These are phyloP conservation scores for Kodamaea restingae DNA, from an alignment of 805 yeast genomes.

Conservation along the genomic window DNA sequence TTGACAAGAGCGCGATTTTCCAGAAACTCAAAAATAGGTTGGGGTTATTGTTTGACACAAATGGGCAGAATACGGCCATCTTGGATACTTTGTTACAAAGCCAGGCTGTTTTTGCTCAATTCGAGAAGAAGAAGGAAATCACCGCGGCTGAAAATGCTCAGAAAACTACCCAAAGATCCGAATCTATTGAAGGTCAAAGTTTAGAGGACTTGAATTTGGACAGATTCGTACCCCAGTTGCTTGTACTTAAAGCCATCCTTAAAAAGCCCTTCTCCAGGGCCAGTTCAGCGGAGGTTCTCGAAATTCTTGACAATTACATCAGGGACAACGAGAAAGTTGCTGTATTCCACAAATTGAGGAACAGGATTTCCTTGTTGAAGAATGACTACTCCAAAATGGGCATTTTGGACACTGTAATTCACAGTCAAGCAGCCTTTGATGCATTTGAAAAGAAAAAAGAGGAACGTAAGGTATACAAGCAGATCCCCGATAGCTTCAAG, in stretches of 20 bases:
- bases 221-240: slow-evolving; percentile 16
- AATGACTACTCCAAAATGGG: slow-evolving; percentile 58
- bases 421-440: slow-evolving; percentile 35
- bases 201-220: slow-evolving; percentile 17
- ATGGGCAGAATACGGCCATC: slow-evolving; percentile 57
- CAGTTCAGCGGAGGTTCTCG: slow-evolving; percentile 13
- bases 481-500: slow-evolving; percentile 27
- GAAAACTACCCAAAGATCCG: neutral
- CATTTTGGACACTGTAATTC: slow-evolving; percentile 52
- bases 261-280: slow-evolving; percentile 8
- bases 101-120: slow-evolving; percentile 23
- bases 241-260: slow-evolving; percentile 12
- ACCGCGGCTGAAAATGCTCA: neutral
- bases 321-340: slow-evolving; percentile 13
- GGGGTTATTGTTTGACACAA: slow-evolving; percentile 36
- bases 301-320: slow-evolving; percentile 9
- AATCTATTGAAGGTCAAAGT: neutral
- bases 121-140: slow-evolving; percentile 14
- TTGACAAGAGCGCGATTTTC: slow-evolving; percentile 13
- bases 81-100: slow-evolving; percentile 55
- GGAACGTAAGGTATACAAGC: slow-evolving; percentile 3
- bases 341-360: slow-evolving; percentile 14
- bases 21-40: slow-evolving; percentile 16
- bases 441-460: slow-evolving; percentile 15
- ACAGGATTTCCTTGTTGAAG: slow-evolving; percentile 23